These are phyloP conservation scores for Carex cristatella DNA, from an alignment of 176 grass and related monocot species.

Conservation along the genomic window DNA sequence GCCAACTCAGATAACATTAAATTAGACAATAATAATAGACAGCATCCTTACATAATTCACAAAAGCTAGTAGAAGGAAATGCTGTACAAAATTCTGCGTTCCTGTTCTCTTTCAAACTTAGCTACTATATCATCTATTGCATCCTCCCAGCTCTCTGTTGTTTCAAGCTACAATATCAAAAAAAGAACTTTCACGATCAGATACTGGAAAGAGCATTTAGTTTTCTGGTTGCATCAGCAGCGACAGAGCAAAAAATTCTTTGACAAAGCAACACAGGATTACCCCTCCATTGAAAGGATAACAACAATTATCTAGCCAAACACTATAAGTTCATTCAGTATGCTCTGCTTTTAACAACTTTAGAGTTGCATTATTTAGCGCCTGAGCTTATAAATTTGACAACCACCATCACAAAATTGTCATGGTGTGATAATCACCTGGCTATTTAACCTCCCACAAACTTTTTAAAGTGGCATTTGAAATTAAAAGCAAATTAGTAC, in stretches of 20 bases:
- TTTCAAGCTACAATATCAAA: conserved; percentile 33
- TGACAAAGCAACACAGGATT: background rate
- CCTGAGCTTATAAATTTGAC: background rate
- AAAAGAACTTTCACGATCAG: background rate
- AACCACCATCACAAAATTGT: background rate
- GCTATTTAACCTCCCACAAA: background rate
- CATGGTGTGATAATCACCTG: background rate
- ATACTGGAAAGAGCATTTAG: background rate
- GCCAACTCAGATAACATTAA: background rate
- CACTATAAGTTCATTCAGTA: background rate
- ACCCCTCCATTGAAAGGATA: background rate
- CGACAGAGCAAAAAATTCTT: background rate
- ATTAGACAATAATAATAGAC: background rate
- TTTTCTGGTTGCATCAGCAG: background rate
- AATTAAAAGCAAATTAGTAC: background rate
- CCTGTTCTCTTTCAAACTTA: conserved; percentile 44
- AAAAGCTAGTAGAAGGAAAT: conserved; percentile 39
- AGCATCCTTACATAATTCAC: background rate
- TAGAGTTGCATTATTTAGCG: background rate
- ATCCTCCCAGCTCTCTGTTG: conserved; percentile 45
- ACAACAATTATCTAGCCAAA: background rate
- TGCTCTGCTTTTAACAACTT: background rate
- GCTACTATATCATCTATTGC: conserved; percentile 37
- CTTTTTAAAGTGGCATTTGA: background rate
- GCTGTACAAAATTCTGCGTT: conserved; percentile 40